phyloP scores from a whole-genome alignment of 371 early-diverging fungal genomes.

The Mortierella sp. region DNA sequence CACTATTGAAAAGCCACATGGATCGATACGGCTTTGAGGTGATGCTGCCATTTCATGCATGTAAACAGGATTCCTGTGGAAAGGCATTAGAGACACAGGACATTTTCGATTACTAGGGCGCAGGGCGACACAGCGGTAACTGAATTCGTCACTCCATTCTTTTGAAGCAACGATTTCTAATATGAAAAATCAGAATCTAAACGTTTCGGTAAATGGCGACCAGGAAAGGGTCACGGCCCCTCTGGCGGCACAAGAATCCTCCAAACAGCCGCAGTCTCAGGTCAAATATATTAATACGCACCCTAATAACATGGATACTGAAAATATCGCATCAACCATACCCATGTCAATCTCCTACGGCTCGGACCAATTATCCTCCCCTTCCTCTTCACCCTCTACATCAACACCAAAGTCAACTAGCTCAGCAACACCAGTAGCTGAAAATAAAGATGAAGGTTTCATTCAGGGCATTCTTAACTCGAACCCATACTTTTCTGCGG shows the following conservation, averaged over 20 bases:
- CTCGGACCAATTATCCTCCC: neutral
- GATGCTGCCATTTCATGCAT: no score
- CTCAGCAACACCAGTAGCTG: neutral
- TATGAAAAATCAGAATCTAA: slow-evolving; percentile 7
- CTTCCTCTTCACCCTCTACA: slow-evolving; percentile 6
- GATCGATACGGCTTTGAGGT: no score
- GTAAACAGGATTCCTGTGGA: no score
- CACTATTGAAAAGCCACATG: no score
- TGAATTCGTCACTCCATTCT: neutral
- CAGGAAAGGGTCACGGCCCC: slow-evolving; percentile 1
- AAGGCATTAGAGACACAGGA: no score
- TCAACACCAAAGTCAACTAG: neutral
- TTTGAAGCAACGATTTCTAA: neutral
- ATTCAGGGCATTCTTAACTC: slow-evolving; percentile 38
- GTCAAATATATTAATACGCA: slow-evolving; percentile 47
- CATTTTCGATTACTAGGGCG: no score
- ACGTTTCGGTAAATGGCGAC: neutral
- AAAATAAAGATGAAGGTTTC: slow-evolving; percentile 18
- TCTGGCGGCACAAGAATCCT: slow-evolving; percentile 2
- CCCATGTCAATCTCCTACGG: no score
- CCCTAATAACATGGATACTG: neutral
- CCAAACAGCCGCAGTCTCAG: slow-evolving; percentile 37
- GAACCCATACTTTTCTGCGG: slow-evolving; percentile 96
- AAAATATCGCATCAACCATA: neutral
- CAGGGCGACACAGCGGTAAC: no score